Base-by-base conservation (phyloP, 495 filamentous ascomycete species). In the Pseudoneurospora amorphoporcata region DNA sequence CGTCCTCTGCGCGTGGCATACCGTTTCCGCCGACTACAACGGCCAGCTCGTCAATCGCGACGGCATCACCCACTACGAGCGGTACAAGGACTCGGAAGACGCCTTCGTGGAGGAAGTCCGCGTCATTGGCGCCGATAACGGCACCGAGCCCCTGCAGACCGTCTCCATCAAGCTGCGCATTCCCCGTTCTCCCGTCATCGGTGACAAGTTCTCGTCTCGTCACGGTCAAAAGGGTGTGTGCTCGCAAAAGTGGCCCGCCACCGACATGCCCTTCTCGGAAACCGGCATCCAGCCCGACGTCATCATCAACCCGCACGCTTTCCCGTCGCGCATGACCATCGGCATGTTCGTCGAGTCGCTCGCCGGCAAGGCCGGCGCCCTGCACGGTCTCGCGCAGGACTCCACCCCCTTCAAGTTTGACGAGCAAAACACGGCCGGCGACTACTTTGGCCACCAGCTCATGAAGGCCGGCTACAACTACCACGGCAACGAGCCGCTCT, bases 281-380 rank as follows among this genome's bases (percentile, higher is more conserved):
- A 92, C 92, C 61, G 95, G 95, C 72, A 98, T 99, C 78, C 93
- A 97, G 78, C 95, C 95, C 4, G 95, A 99, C 81, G 85, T 97
- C 76, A 99, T 99, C 79, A 99, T 99, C 85, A 99, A 99, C 83
- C 95, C 95, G 73, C 95, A 99, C 87, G 95, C 95, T 81, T 99
- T 99, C 87, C 95, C 95, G n/a, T 98, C 95, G 71, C 95, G 95
- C 82, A 99, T 99, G 95, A 99, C 95, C 35, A 99, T 99, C 80
- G 95, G 95, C 80, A 98, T 98, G 91, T 98, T 99, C 84, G 90
- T 99, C 76, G 95, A 99, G 83, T 97, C 94, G 8, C 87, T 99
- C 73, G 95, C 95, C 32, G 95, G 95, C 40, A 99, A 99, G 83
- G 87, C 94, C 19, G 95, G 95, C 12, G 92, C 95, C 39, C 88